phyloP scores from a whole-genome alignment of 179 eudicot genomes.

The Nepenthes alata region DNA sequence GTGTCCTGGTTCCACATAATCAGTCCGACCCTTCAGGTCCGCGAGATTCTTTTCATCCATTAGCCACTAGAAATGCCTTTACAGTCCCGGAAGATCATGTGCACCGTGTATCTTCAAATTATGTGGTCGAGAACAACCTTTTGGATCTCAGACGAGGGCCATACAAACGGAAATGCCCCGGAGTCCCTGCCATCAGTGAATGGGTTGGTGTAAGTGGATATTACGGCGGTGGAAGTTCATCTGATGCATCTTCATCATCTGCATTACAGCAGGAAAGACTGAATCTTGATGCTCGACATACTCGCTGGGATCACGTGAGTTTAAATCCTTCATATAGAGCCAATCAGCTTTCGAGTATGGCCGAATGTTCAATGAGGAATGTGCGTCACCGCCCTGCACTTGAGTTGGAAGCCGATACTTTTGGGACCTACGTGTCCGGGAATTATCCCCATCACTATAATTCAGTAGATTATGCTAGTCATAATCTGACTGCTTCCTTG shows the following conservation, averaged over 20 bases:
- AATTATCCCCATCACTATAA: constrained; percentile 32
- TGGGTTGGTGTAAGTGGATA: constrained; percentile 53
- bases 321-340: constrained; percentile 28
- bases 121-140: constrained; percentile 37
- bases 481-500: constrained; percentile 30
- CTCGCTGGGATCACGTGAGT: constrained; percentile 29
- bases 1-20: constrained; percentile 36
- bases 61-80: constrained; percentile 29
- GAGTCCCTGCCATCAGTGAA: constrained; percentile 38
- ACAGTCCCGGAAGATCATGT: constrained; percentile 44
- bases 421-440: constrained; percentile 29
- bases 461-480: constrained; percentile 37
- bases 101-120: constrained; percentile 50
- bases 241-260: constrained; percentile 29
- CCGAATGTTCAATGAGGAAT: constrained; percentile 52
- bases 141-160: constrained; percentile 44
- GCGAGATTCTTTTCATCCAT: constrained; percentile 37
- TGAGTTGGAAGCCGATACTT: constrained; percentile 42
- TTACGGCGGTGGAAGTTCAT: constrained; percentile 49
- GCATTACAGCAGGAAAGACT: constrained; percentile 51
- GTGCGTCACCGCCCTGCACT: constrained; percentile 61
- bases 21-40: constrained; percentile 45
- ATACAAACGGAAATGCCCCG: constrained; percentile 69
- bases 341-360: constrained; percentile 37
- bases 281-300: neutral